Percentiles rank a stretch among this genome's conserved stretches.
phyloP scores from a whole-genome alignment of 2,329 filamentous ascomycete species.

The Venturia aucupariae region DNA sequence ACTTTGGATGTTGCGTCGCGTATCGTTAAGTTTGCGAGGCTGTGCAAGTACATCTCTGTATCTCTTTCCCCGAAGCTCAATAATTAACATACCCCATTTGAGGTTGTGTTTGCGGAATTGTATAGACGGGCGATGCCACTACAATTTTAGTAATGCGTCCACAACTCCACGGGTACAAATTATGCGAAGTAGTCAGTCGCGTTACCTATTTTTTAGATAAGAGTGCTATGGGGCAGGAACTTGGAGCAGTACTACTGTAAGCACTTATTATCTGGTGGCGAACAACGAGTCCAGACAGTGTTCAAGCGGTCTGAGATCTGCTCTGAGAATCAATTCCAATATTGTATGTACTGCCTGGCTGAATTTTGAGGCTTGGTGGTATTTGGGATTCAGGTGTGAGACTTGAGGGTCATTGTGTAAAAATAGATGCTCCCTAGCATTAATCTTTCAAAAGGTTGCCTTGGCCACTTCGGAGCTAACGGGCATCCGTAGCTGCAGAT shows the following conservation, averaged over 20 bases:
- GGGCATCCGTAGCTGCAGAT: neutral
- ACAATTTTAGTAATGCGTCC: too few species aligned
- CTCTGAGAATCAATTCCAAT: too few species aligned
- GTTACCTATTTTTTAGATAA: neutral
- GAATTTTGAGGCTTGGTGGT: neutral
- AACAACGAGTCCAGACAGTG: too few species aligned
- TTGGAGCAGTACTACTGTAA: neutral
- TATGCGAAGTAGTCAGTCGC: neutral
- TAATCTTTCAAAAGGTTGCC: too few species aligned
- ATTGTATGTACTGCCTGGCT: neutral
- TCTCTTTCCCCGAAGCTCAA: neutral
- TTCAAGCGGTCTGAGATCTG: too few species aligned
- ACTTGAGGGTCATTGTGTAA: neutral
- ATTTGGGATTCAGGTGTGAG: neutral
- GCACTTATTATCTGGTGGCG: too few species aligned
- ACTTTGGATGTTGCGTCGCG: neutral
- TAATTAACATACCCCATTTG: too few species aligned
- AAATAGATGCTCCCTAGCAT: neutral
- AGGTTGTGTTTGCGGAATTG: too few species aligned
- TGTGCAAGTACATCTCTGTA: neutral
- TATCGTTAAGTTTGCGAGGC: neutral
- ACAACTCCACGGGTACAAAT: neutral
- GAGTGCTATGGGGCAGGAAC: neutral
- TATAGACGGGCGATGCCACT: too few species aligned
- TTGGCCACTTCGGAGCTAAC: too few species aligned